Evolutionary conservation across 225 moss, liverwort and hornwort species (phyloP).

Genomic region (Physcomitrellopsis africana): DNA sequence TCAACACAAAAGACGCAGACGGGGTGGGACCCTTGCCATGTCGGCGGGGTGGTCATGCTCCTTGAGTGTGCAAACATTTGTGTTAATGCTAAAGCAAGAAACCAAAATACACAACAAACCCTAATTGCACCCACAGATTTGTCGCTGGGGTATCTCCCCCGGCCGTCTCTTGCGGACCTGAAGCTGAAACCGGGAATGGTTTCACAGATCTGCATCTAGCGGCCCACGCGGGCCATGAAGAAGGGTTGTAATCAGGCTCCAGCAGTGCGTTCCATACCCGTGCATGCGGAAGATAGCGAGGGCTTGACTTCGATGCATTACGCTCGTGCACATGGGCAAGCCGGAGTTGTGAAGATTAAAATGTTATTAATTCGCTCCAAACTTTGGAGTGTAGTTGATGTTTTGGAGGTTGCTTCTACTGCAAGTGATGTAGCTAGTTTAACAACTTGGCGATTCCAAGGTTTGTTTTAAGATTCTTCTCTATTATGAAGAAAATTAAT

Average conservation of each 20-base stretch:
- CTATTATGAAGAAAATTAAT: too few relatives aligned
- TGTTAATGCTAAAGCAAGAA: constrained; percentile 44
- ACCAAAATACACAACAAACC: constrained; percentile 35
- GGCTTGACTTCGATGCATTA: constrained; percentile 52
- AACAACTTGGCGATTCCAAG: too few relatives aligned
- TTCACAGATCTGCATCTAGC: constrained; percentile 56
- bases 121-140: constrained; percentile 39
- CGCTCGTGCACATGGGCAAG: constrained; percentile 37
- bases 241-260: constrained; percentile 30
- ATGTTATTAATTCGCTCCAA: too few relatives aligned
- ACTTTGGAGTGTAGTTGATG: too few relatives aligned
- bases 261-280: constrained; percentile 28
- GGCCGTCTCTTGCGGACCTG: constrained; percentile 46
- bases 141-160: constrained; percentile 44
- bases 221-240: constrained; percentile 46
- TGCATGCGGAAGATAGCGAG: constrained; percentile 41
- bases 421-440: too few relatives aligned
- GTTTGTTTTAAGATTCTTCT: too few relatives aligned
- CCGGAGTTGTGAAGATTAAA: constrained; percentile 35
- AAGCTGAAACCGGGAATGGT: constrained; percentile 22
- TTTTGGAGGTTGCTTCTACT: too few relatives aligned
- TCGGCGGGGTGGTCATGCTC: constrained; percentile 45
- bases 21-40: constrained; percentile 50
- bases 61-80: constrained; percentile 43
- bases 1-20: constrained; percentile 43